Percentiles rank a stretch among this genome's conserved stretches.
Conservation (phyloP, 768 basidiomycete genomes). For the Trametes punicea region DNA sequence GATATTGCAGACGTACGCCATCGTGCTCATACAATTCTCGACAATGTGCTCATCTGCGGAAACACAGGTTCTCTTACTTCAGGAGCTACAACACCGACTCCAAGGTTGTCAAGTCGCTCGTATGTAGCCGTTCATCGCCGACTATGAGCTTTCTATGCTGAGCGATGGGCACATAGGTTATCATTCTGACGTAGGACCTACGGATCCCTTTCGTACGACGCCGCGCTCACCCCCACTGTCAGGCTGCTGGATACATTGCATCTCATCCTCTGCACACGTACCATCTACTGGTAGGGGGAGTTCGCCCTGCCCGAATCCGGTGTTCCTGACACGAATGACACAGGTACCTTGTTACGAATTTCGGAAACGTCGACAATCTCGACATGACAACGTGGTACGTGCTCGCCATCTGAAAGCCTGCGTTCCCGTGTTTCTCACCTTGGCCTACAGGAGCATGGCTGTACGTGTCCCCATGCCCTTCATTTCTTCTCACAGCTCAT, state of each 20-base stretch:
- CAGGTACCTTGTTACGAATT: constrained; percentile 49
- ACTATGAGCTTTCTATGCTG: background rate
- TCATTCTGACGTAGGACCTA: constrained; percentile 9
- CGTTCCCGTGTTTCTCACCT: background rate
- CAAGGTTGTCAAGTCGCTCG: constrained; percentile 38
- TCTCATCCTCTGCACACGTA: constrained; percentile 40
- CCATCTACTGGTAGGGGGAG: constrained; percentile 43
- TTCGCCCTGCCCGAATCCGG: background rate
- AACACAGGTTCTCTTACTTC: constrained; percentile 19
- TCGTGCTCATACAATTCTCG: no score
- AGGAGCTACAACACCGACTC: constrained; percentile 42
- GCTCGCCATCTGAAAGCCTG: background rate
- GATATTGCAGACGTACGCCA: constrained; percentile 31
- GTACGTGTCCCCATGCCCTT: constrained; percentile 10
- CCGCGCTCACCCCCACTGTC: background rate
- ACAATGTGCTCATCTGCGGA: no score
- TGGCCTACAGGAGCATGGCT: constrained; percentile 16
- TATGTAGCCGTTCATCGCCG: constrained; percentile 17
- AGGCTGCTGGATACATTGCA: constrained; percentile 45
- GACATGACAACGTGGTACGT: constrained; percentile 40
- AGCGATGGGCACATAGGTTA: constrained; percentile 11
- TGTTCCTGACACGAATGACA: background rate
- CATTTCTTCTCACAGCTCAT: background rate
- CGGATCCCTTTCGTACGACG: background rate
- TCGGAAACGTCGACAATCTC: constrained; percentile 37